Evolutionary conservation across 805 yeast genomes (phyloP).

Genomic region (Ascoidea tarda): DNA sequence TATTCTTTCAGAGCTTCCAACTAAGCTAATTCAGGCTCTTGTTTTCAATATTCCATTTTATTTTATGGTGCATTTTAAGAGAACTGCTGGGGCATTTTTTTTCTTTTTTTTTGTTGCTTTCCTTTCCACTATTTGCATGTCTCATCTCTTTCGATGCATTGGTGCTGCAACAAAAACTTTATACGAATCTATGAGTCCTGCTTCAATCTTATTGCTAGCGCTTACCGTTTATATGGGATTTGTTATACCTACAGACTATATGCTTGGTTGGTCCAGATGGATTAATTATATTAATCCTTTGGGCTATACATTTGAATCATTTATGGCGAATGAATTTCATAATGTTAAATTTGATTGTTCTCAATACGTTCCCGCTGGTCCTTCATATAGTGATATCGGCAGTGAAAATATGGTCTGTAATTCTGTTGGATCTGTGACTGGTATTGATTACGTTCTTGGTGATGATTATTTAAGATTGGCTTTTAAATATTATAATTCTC

Average conservation of each 20-base stretch:
- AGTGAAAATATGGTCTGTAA: constrained; percentile 27
- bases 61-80: constrained; percentile 37
- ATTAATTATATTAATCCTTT: constrained; percentile 28
- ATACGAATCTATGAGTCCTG: constrained; percentile 30
- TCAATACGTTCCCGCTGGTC: constrained; percentile 27
- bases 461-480: constrained; percentile 24
- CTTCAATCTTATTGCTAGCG: constrained; percentile 24
- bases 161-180: constrained; percentile 25
- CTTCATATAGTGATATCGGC: constrained; percentile 20
- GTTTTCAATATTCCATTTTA: constrained; percentile 36
- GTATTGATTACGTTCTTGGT: constrained; percentile 32
- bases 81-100: constrained; percentile 40
- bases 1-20: constrained; percentile 34
- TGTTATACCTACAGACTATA: constrained; percentile 25
- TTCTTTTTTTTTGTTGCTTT: constrained; percentile 31
- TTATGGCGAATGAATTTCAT: constrained; percentile 29
- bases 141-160: constrained; percentile 23
- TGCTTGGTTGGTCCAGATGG: constrained; percentile 35
- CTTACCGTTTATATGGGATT: constrained; percentile 27
- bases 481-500: constrained; percentile 27
- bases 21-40: constrained; percentile 27
- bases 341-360: constrained; percentile 22
- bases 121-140: constrained; percentile 29
- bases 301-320: constrained; percentile 28
- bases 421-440: constrained; percentile 35